Conservation (phyloP, 495 filamentous ascomycete species). For the Delitschia confertaspora region DNA sequence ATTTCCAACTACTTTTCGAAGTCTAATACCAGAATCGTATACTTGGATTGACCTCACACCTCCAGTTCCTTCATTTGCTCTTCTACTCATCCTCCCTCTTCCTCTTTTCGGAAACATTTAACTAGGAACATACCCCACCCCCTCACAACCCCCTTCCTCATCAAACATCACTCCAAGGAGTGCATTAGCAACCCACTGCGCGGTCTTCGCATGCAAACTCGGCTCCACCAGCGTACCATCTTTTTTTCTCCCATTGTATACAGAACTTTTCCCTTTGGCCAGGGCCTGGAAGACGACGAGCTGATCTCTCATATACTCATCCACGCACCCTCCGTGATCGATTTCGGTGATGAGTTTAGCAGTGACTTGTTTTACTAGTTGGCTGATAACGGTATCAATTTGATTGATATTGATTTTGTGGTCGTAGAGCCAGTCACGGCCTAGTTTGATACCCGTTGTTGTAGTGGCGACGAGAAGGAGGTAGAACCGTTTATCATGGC, state of each 20-base stretch:
- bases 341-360: conserved; percentile 52
- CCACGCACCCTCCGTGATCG: conserved; percentile 47
- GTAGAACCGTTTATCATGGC: conserved; percentile 54
- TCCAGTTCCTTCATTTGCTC: no score
- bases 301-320: conserved; percentile 70
- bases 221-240: conserved; percentile 8
- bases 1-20: no score
- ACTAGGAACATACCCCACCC: conserved; percentile 34
- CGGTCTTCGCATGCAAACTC: conserved; percentile 58
- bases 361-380: conserved; percentile 44
- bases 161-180: conserved; percentile 50
- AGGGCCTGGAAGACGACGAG: conserved; percentile 74
- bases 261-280: conserved; percentile 44
- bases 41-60: no score
- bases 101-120: background rate
- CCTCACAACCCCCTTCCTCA: conserved; percentile 44
- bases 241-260: conserved; percentile 24
- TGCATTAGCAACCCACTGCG: conserved; percentile 59
- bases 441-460: conserved; percentile 52
- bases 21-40: no score
- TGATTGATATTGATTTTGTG: conserved; percentile 30
- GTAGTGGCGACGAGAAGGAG: conserved; percentile 66
- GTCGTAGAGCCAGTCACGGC: conserved; percentile 55
- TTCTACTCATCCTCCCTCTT: no score
- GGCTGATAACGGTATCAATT: conserved; percentile 10